Evolutionary conservation across 768 basidiomycete genomes (phyloP), one percentile per base, ranked within the genome.

Genomic region (Melanogaster broomeanus): DNA sequence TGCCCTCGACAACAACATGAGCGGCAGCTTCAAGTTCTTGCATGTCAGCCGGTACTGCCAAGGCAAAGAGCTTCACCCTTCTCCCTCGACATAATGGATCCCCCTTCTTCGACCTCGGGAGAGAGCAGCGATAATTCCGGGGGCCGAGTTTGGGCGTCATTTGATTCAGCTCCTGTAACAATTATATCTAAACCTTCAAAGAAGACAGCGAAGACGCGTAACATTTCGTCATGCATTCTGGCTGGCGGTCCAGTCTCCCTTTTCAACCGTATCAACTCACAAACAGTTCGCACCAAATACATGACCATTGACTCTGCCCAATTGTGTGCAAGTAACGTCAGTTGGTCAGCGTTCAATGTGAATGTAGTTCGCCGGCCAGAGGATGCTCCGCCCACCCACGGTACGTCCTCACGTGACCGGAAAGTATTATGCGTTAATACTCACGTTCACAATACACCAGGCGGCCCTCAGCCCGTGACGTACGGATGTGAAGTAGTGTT

Each of bases 131-230:
- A 69, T 46, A 57, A 68, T 42, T 45, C 70, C 41, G 69, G 72
- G 56, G 88, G 87, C 56, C 87, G 90, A 52, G 69, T 88, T 52
- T 96, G 93, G 93, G 92, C 91, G 9, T 84, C 89, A 28, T 93
- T 97, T 74, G 86, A 92, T 68, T 96, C 93, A 27, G 86, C 90
- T 30, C 90, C 93, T 42, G 88, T 98, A 61, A 87, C 89, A 41
- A 93, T 97, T 72, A 94, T 98, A 63, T 95, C 94, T 63, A 97
- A 97, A 70, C 94, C 94, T 30, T 94, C 93, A 53, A 95, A 95
- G 81, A 95, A 94, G 78, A 96, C 93, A 10, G 91, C 91, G 51
- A 96, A 95, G 75, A 93, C 93, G 61, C 87, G 93, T 74, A 87
- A 90, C 75, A 88, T 89, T 65, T 88, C 86, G 39, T 92, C 87